Evolutionary conservation across 139 green algal genomes (phyloP).

Genomic region (Chlorella sp.): DNA sequence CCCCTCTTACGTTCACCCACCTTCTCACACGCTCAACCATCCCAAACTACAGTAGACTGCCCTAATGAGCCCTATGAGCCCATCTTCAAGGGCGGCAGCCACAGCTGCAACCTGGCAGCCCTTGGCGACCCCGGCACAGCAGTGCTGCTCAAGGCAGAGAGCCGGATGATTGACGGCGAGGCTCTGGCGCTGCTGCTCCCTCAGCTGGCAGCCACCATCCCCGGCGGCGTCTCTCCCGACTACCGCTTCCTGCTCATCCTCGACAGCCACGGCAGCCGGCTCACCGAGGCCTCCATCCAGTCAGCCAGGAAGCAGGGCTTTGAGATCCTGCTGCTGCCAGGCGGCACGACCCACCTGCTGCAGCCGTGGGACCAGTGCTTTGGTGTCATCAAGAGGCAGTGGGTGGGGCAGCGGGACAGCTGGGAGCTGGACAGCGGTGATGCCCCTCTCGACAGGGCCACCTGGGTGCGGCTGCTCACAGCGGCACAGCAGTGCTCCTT

Average conservation of each 20-base stretch:
- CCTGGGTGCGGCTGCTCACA: constrained; percentile 8
- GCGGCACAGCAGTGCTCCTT: background rate
- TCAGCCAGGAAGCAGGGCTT: background rate
- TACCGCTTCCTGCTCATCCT: background rate
- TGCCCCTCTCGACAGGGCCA: background rate
- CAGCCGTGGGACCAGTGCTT: constrained; percentile 7
- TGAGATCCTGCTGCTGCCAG: constrained; percentile 9
- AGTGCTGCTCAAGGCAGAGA: background rate
- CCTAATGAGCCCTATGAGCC: no score
- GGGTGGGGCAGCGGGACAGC: background rate
- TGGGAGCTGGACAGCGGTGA: background rate
- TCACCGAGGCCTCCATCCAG: background rate
- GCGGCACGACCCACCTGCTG: constrained; percentile 4
- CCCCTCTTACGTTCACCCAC: no score
- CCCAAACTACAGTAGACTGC: no score
- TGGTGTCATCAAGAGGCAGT: background rate
- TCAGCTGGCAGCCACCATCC: background rate
- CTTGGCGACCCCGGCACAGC: no score
- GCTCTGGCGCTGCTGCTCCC: background rate
- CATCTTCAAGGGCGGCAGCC: background rate
- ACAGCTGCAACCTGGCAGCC: background rate
- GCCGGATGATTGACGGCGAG: background rate
- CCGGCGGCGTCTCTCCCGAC: background rate
- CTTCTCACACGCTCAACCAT: no score
- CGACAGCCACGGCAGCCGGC: background rate